Base-by-base conservation (phyloP, 305 asterid species). In the Rubia tinctorum region DNA sequence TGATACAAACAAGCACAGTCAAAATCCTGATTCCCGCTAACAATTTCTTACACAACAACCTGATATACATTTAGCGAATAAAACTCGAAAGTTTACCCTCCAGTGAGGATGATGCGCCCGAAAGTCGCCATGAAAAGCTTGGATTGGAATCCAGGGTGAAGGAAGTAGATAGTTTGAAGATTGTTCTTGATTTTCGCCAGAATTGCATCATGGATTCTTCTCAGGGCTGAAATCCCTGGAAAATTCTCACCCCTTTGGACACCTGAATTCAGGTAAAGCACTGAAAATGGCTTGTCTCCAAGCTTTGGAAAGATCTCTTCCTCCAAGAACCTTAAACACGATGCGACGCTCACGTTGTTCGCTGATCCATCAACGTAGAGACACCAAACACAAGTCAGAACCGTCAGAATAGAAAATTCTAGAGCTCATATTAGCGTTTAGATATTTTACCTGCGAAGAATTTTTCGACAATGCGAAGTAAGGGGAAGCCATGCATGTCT, bases 81-180 rank as follows among this genome's bases (percentile, higher is more conserved):
- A 30, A 34, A 20, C 3, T 13, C 14, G 6, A 20, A 7, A 17
- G 9, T 14, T 81, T 81, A 87, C 88, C 87, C 85, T 69, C 85
- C 80, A 15, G 73, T 75, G 80, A 88, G 87, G 59, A 91, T 49
- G 70, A 93, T 43, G 7, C 92, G 92, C 42, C 96, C 96, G 3
- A 89, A 82, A 37, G 91, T 85, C 60, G 96, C 97, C n/a, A 93
- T 85, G 71, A 88, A 87, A 66, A 93, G 88, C 43, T 96, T 83
- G 40, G 97, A 88, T 68, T 87, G 97, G 37, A 93, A 42, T 3
- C 94, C 88, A 6, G 98, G 96, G 71, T 93, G 98, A 4, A 93
- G 85, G 75, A 91, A 93, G 70, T 91, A 93, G 45, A 93, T 62
- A 6, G 86, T 71, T n/a, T 81, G 84, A 82, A 93, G 65, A 70